A percentile compares a stretch with the other conserved stretches of the same genome.
phyloP scores from a whole-genome alignment of 495 filamentous ascomycete species.

The Staphylotrichum tortipilum region DNA sequence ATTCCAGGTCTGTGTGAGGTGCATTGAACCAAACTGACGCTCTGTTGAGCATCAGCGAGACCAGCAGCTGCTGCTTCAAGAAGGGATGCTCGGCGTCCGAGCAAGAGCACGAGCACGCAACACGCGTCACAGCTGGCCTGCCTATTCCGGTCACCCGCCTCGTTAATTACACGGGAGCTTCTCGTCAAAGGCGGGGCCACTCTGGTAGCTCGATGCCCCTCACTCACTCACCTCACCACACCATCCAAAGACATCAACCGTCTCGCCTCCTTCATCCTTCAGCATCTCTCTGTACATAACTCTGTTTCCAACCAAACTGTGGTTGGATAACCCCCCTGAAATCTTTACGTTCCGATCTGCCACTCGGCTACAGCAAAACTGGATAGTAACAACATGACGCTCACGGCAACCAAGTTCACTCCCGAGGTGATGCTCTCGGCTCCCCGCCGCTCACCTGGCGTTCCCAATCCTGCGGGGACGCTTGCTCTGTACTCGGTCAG shows the following conservation, averaged over 20 bases:
- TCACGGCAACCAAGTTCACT: slow-evolving; percentile 61
- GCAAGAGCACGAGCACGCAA: too few species aligned
- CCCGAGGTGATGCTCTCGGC: slow-evolving; percentile 79
- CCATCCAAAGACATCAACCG: background rate
- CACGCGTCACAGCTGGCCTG: background rate
- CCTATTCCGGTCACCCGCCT: slow-evolving; percentile 1
- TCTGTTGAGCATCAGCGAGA: too few species aligned
- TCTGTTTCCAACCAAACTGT: too few species aligned
- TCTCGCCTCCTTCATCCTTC: background rate
- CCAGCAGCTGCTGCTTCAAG: too few species aligned
- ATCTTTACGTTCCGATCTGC: too few species aligned
- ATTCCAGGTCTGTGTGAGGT: too few species aligned
- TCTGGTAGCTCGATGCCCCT: slow-evolving; percentile 1
- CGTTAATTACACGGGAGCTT: background rate
- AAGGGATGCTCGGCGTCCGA: too few species aligned
- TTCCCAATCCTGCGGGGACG: slow-evolving; percentile 65
- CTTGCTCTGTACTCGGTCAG: slow-evolving; percentile 57
- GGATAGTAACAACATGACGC: slow-evolving; percentile 47
- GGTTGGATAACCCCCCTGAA: too few species aligned
- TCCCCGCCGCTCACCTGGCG: slow-evolving; percentile 66
- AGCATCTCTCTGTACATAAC: too few species aligned
- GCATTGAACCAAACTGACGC: too few species aligned
- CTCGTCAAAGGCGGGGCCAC: slow-evolving; percentile 2
- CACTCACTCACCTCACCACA: background rate
- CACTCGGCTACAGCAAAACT: background rate